phyloP scores from a whole-genome alignment of 768 basidiomycete genomes.

The Pleurotus eryngii region DNA sequence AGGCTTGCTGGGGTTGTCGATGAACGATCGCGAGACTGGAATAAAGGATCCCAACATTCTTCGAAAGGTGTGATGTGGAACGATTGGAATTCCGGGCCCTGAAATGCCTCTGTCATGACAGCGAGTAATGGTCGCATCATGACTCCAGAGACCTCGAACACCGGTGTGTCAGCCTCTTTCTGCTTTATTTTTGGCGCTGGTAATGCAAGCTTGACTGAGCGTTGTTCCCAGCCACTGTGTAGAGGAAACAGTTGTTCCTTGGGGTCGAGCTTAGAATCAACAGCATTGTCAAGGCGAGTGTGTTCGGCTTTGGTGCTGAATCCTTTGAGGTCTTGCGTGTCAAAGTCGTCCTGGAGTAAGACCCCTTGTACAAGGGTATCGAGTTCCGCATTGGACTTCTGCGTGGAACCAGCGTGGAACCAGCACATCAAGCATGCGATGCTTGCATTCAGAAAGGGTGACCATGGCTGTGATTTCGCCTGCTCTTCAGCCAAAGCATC shows the following conservation, averaged over 20 bases:
- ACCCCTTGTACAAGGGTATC: conserved; percentile 21
- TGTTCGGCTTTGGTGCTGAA: conserved; percentile 18
- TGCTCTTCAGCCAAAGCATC: too few species aligned
- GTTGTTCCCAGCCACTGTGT: conserved; percentile 19
- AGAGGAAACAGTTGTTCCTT: neutral
- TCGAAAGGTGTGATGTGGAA: conserved; percentile 17
- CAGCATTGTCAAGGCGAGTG: conserved; percentile 12
- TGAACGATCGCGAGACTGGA: neutral
- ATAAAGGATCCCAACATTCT: conserved; percentile 10
- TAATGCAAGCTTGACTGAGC: conserved; percentile 11
- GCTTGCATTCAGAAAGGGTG: conserved; percentile 2
- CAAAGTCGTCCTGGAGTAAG: conserved; percentile 20
- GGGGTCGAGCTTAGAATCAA: neutral
- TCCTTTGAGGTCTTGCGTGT: conserved; percentile 13
- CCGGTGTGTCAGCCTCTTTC: conserved; percentile 23
- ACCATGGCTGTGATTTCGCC: neutral
- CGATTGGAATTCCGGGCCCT: conserved; percentile 9
- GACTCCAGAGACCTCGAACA: conserved; percentile 24
- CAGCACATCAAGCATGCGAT: conserved; percentile 18
- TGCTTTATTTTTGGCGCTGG: conserved; percentile 12
- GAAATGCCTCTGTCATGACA: conserved; percentile 18
- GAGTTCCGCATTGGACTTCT: conserved; percentile 19
- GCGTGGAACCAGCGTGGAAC: conserved; percentile 13
- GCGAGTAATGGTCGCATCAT: conserved; percentile 19
- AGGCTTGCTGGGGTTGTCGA: neutral